A percentile compares a stretch with the other conserved stretches of the same genome.
Conservation (phyloP, 2,329 filamentous ascomycete species). For the Arthrobotrys conoides region DNA sequence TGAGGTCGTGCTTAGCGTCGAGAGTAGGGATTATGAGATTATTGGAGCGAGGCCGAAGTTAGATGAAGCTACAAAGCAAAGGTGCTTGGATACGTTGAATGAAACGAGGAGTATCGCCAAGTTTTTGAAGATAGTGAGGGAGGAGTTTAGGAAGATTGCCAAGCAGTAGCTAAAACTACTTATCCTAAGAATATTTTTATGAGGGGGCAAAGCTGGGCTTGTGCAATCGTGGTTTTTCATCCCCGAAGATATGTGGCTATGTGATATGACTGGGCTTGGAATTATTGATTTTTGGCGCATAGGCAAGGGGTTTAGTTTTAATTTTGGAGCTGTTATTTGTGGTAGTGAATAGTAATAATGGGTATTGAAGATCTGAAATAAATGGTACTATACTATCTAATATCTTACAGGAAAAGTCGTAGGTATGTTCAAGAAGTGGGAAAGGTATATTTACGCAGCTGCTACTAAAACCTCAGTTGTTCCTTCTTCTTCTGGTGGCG, state of each 20-base stretch:
- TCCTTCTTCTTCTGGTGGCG: conserved; percentile 13
- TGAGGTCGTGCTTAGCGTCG: conserved; percentile 91
- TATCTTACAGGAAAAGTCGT: conserved; percentile 33
- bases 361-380: conserved; percentile 27
- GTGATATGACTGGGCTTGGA: neutral
- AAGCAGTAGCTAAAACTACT: conserved; percentile 63
- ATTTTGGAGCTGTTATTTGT: conserved; percentile 9
- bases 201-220: conserved; percentile 37
- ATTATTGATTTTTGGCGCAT: conserved; percentile 14
- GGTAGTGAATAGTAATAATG: conserved; percentile 10
- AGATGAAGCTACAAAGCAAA: conserved; percentile 82
- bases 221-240: neutral
- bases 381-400: conserved; percentile 8
- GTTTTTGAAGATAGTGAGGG: conserved; percentile 85
- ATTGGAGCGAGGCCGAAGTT: conserved; percentile 85
- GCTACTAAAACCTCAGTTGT: conserved; percentile 9
- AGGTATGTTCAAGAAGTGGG: neutral
- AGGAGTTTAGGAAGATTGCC: conserved; percentile 74
- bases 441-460: conserved; percentile 17
- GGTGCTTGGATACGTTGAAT: conserved; percentile 83
- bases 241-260: neutral
- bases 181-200: neutral
- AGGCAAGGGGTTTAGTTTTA: neutral
- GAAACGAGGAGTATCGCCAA: conserved; percentile 80
- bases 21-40: conserved; percentile 86